Percentiles rank a stretch among this genome's conserved stretches.
Conservation (phyloP, 1,284 basidiomycete species). For the Trametes hirsuta region DNA sequence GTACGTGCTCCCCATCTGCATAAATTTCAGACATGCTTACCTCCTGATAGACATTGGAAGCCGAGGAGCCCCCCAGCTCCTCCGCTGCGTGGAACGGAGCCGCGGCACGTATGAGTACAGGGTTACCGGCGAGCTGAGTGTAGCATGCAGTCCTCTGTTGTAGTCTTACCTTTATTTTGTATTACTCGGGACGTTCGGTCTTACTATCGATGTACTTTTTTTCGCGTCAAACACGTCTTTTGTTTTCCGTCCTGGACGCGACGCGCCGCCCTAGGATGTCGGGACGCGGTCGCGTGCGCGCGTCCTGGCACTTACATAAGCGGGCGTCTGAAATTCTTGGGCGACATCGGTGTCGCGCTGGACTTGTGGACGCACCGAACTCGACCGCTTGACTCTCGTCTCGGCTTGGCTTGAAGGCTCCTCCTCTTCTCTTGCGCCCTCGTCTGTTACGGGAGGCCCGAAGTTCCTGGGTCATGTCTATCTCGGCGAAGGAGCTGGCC, state of each 20-base stretch:
- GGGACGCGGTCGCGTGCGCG: constrained; percentile 23
- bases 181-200: constrained; percentile 18
- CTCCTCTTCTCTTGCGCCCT: neutral
- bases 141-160: constrained; percentile 17
- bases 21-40: neutral
- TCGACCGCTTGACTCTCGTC: constrained; percentile 4
- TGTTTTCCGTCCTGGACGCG: neutral
- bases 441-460: constrained; percentile 1
- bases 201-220: constrained; percentile 17
- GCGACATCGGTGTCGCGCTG: constrained; percentile 7
- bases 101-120: constrained; percentile 16
- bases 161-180: constrained; percentile 22
- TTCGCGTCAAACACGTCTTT: neutral
- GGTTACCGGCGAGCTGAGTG: constrained; percentile 19
- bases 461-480: constrained; percentile 7
- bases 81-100: constrained; percentile 44
- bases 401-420: neutral
- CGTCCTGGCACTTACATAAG: constrained; percentile 18
- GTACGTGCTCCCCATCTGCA: constrained; percentile 44
- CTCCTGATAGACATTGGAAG: constrained; percentile 63
- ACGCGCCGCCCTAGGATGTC: neutral
- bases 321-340: constrained; percentile 19
- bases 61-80: constrained; percentile 56
- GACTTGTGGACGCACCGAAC: constrained; percentile 7
- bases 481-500: constrained; percentile 20